Conservation (phyloP, 129 eudicot genomes). For the Flaveria linearis region DNA sequence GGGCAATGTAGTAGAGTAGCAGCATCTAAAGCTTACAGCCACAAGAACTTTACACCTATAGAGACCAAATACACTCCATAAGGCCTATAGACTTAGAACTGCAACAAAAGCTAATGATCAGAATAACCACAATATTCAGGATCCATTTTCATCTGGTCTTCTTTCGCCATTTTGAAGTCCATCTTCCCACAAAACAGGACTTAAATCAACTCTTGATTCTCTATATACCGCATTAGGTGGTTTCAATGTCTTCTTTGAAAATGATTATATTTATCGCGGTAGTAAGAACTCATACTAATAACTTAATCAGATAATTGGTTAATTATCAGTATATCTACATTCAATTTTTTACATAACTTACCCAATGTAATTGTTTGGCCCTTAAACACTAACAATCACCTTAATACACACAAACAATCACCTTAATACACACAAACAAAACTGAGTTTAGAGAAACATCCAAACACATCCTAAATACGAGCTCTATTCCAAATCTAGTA, state of each 20-base stretch:
- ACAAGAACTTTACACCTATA: not conserved
- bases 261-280: not conserved
- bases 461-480: constrained; percentile 10
- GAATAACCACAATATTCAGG: constrained; percentile 5
- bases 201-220: not conserved
- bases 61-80: not conserved
- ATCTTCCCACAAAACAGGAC: not conserved
- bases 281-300: not conserved
- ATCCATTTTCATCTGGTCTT: constrained; percentile 8
- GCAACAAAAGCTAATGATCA: not conserved
- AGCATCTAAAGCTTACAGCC: constrained; percentile 2
- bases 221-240: not conserved
- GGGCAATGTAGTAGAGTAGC: not conserved
- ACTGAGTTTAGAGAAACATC: constrained; percentile 8
- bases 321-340: not conserved
- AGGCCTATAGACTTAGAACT: not conserved
- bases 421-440: not conserved
- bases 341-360: constrained; percentile 3
- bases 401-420: too few relatives aligned
- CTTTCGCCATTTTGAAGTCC: not conserved
- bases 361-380: not conserved
- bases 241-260: not conserved
- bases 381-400: not conserved
- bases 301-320: not conserved
- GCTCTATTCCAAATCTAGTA: constrained; percentile 21